phyloP scores from a whole-genome alignment of 225 moss, liverwort and hornwort genomes.

The Ulota crispa region DNA sequence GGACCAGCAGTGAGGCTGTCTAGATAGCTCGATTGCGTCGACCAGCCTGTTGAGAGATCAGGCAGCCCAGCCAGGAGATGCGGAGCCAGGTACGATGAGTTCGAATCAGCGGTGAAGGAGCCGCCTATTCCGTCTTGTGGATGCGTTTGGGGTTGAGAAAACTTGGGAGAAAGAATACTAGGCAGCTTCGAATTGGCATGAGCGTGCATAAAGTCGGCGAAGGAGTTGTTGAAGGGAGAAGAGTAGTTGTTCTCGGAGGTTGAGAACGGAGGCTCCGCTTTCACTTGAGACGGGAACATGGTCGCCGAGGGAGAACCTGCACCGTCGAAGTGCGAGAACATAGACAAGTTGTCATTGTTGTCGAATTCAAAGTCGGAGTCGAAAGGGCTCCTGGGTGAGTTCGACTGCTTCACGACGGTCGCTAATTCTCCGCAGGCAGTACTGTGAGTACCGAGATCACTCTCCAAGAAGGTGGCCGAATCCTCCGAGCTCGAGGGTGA shows the following conservation, averaged over 20 bases:
- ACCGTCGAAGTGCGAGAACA: slow-evolving; percentile 15
- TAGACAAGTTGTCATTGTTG: slow-evolving; percentile 20
- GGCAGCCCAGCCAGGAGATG: slow-evolving; percentile 26
- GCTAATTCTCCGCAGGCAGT: slow-evolving; percentile 20
- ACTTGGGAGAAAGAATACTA: background rate
- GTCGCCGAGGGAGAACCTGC: background rate
- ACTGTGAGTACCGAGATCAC: background rate
- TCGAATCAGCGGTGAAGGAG: slow-evolving; percentile 6
- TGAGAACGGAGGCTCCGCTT: slow-evolving; percentile 27
- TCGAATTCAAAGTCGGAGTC: slow-evolving; percentile 40
- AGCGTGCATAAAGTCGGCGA: slow-evolving; percentile 29
- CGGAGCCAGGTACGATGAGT: background rate
- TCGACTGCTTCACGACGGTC: slow-evolving; percentile 34
- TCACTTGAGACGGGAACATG: slow-evolving; percentile 34
- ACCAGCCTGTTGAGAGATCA: slow-evolving; percentile 38
- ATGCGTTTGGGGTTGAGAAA: slow-evolving; percentile 9
- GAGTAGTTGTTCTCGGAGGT: background rate
- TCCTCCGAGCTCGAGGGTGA: slow-evolving; percentile 52
- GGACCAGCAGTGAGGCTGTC: slow-evolving; percentile 13
- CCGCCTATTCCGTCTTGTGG: slow-evolving; percentile 15
- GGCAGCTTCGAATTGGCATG: background rate
- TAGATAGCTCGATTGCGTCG: slow-evolving; percentile 24
- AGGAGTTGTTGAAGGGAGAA: slow-evolving; percentile 1
- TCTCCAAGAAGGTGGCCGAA: slow-evolving; percentile 17
- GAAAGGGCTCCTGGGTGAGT: slow-evolving; percentile 45